A percentile compares a stretch with the other conserved stretches of the same genome.
phyloP scores from a whole-genome alignment of 1,284 basidiomycete species.

The Cutaneotrichosporon sp. region DNA sequence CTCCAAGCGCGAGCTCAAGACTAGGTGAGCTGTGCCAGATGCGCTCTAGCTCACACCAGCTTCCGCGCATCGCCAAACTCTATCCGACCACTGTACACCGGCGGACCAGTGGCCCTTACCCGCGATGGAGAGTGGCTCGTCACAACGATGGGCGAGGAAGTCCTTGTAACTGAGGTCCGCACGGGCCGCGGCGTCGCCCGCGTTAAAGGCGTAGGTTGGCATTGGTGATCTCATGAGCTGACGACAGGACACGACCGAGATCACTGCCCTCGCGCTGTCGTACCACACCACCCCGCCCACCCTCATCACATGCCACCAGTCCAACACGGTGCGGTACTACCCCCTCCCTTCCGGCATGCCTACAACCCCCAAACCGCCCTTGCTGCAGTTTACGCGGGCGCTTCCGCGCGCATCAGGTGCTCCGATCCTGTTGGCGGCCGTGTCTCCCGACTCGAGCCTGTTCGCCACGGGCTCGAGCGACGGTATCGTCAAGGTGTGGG shows the following conservation, averaged over 20 bases:
- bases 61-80: slow-evolving; percentile 47
- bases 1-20: slow-evolving; percentile 37
- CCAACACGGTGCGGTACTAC: slow-evolving; percentile 53
- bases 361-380: slow-evolving; percentile 28
- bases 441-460: slow-evolving; percentile 82
- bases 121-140: slow-evolving; percentile 73
- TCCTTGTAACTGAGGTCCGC: slow-evolving; percentile 71
- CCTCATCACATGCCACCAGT: slow-evolving; percentile 52
- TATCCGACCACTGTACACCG: slow-evolving; percentile 70
- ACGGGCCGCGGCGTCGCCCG: slow-evolving; percentile 70
- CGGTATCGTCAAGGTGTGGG: slow-evolving; percentile 95
- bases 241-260: slow-evolving; percentile 52
- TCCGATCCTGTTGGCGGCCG: slow-evolving; percentile 80
- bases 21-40: slow-evolving; percentile 28
- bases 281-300: slow-evolving; percentile 48
- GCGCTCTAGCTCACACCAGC: slow-evolving; percentile 23
- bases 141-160: slow-evolving; percentile 81
- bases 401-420: slow-evolving; percentile 82
- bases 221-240: slow-evolving; percentile 31
- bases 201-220: slow-evolving; percentile 73
- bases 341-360: slow-evolving; percentile 40
- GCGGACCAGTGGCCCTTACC: slow-evolving; percentile 75
- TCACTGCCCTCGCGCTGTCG: slow-evolving; percentile 51
- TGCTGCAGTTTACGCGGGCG: slow-evolving; percentile 59
- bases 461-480: slow-evolving; percentile 94